Conservation (phyloP, 306 rosid genomes). For the cucumber (Cucumis sativus) region Cucumber_9930_V3 NC_026661.2:18145001-18145500, state of each 20-base stretch:
- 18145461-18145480: background rate
- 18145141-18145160: conserved; percentile 70
- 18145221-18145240: background rate
- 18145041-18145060: conserved; percentile 9
- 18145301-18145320: conserved; percentile 29
- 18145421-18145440: conserved; percentile 55
- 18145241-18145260: background rate
- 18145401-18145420: conserved; percentile 79
- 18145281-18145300: conserved; percentile 55
- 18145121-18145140: conserved; percentile 89
- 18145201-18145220: background rate
- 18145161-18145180: conserved; percentile 1
- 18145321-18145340: conserved; percentile 36
- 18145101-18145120: conserved; percentile 79
- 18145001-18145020: background rate
- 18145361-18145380: conserved; percentile 50
- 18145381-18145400: conserved; percentile 69
- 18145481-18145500: background rate
- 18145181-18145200: background rate
- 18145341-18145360: conserved; percentile 49
- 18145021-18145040: conserved; percentile 5
- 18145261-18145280: background rate
- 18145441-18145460: conserved; percentile 53
- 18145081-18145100: conserved; percentile 65
- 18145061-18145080: conserved; percentile 76